Conservation (phyloP, 2,329 filamentous ascomycete genomes). For the Simplicillium sp. region DNA sequence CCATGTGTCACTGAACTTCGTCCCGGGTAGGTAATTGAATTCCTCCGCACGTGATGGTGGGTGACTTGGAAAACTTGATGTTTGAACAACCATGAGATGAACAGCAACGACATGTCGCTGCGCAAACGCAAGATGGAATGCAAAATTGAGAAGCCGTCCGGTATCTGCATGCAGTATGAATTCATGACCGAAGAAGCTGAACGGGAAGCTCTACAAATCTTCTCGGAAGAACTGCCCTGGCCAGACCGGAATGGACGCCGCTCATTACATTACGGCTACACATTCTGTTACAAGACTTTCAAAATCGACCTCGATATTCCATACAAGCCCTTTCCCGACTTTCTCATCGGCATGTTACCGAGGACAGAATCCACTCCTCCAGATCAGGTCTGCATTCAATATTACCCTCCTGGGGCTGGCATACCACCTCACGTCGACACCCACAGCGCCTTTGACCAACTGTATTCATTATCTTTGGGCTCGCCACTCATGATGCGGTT, state of each 20-base stretch:
- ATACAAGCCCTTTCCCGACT: slow-evolving; percentile 39
- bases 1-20: no score
- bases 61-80: no score
- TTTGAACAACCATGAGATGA: no score
- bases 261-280: slow-evolving; percentile 46
- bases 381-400: slow-evolving; percentile 50
- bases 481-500: slow-evolving; percentile 35
- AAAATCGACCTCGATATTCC: slow-evolving; percentile 39
- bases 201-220: slow-evolving; percentile 27
- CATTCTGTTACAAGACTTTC: slow-evolving; percentile 50
- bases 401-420: slow-evolving; percentile 49
- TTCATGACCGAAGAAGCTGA: slow-evolving; percentile 32
- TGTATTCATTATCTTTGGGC: slow-evolving; percentile 35
- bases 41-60: no score
- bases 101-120: no score
- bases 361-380: slow-evolving; percentile 31
- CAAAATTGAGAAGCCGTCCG: no score
- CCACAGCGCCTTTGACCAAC: slow-evolving; percentile 34
- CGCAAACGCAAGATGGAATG: no score
- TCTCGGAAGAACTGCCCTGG: slow-evolving; percentile 35
- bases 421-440: slow-evolving; percentile 55
- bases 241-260: slow-evolving; percentile 33
- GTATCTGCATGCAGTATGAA: slow-evolving; percentile 10
- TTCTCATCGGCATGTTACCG: slow-evolving; percentile 39
- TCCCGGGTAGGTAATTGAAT: no score